A percentile compares a stretch with the other conserved stretches of the same genome.
These are phyloP conservation scores for Aspergillus udagawae DNA, from an alignment of 2,329 filamentous ascomycete species.

Conservation along the genomic window DNA sequence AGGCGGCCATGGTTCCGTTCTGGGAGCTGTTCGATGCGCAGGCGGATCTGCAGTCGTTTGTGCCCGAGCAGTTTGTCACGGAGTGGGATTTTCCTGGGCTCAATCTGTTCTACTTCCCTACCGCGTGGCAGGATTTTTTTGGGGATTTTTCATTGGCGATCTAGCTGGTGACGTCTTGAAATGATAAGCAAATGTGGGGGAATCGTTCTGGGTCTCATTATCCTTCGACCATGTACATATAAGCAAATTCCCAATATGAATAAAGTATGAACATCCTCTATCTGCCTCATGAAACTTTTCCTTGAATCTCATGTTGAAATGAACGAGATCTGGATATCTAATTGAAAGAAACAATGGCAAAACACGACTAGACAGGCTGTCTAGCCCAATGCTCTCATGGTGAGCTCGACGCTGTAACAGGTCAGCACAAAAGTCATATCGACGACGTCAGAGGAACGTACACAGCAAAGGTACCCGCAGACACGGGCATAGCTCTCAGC, in stretches of 20 bases:
- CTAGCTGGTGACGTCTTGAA: constrained; percentile 4
- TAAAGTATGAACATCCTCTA: not conserved
- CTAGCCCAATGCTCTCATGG: constrained; percentile 45
- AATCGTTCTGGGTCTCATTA: not conserved
- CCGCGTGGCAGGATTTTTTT: constrained; percentile 47
- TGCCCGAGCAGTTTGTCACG: constrained; percentile 54
- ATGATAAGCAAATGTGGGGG: not conserved
- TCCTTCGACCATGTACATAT: not conserved
- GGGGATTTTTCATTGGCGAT: constrained; percentile 38
- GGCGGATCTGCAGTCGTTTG: constrained; percentile 50
- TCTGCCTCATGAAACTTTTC: constrained; percentile 13
- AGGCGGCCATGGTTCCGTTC: constrained; percentile 20
- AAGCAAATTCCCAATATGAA: not conserved
- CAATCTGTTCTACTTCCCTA: constrained; percentile 48
- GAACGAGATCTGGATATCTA: constrained; percentile 21
- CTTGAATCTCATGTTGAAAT: constrained; percentile 11
- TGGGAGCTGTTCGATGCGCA: constrained; percentile 38
- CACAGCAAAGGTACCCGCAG: constrained; percentile 94
- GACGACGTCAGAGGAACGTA: constrained; percentile 26
- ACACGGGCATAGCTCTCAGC: constrained; percentile 93
- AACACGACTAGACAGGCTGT: not conserved
- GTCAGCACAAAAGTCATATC: constrained; percentile 6
- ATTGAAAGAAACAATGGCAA: constrained; percentile 9
- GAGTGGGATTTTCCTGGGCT: constrained; percentile 57
- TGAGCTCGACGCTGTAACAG: constrained; percentile 40